Evolutionary conservation across 208 protist species (phyloP).

Genomic region (Leishmania tarentolae): DNA sequence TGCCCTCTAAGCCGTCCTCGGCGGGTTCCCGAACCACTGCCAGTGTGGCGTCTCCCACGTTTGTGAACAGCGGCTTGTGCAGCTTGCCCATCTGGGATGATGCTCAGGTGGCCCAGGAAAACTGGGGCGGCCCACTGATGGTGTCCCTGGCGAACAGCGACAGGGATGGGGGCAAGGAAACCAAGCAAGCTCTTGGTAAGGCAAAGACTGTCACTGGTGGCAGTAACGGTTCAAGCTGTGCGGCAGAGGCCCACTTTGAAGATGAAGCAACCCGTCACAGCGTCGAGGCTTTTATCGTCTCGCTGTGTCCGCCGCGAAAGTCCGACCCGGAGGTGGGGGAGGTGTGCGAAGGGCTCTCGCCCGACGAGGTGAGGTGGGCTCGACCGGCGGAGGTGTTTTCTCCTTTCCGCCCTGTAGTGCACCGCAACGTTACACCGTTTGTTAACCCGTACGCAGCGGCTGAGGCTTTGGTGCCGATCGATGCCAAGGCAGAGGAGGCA

Average conservation of each 20-base stretch:
- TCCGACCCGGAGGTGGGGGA: background rate
- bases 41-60: background rate
- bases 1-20: constrained; percentile 12
- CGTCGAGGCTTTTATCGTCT: constrained; percentile 21
- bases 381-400: constrained; percentile 69
- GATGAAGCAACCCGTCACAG: constrained; percentile 8
- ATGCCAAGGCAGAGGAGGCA: constrained; percentile 45
- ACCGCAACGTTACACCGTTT: constrained; percentile 84
- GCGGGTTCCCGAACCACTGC: background rate
- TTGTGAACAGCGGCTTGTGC: constrained; percentile 22
- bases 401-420: constrained; percentile 91
- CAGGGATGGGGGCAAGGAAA: constrained; percentile 7
- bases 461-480: constrained; percentile 32
- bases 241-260: constrained; percentile 15
- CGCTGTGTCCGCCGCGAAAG: background rate
- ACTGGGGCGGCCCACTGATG: constrained; percentile 65
- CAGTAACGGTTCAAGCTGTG: background rate
- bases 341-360: background rate
- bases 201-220: constrained; percentile 2
- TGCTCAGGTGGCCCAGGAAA: constrained; percentile 66
- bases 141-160: constrained; percentile 7
- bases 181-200: background rate
- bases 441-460: constrained; percentile 69
- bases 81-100: constrained; percentile 80
- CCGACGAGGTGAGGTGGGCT: constrained; percentile 53